Evolutionary conservation across 352 stramenopile species (phyloP).

Genomic region (Elongisporangium undulatum): DNA sequence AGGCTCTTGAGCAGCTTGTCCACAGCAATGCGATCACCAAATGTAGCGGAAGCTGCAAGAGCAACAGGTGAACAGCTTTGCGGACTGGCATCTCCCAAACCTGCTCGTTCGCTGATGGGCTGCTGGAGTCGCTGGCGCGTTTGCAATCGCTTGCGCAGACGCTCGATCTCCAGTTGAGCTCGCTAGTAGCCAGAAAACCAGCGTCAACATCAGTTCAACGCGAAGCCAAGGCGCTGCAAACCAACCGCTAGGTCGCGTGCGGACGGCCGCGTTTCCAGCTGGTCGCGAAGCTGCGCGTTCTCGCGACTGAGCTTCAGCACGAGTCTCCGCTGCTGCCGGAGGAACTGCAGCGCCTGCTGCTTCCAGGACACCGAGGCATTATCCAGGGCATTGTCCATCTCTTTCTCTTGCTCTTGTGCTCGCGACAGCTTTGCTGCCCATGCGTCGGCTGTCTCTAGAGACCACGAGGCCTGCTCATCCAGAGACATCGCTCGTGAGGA

Average conservation of each 20-base stretch:
- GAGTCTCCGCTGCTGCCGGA: constrained; percentile 17
- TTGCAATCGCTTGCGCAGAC: constrained; percentile 10
- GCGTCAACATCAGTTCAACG: not conserved
- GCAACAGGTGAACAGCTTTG: not conserved
- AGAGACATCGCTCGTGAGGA: not conserved
- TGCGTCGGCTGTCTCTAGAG: not conserved
- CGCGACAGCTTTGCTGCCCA: not conserved
- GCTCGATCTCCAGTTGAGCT: constrained; percentile 20
- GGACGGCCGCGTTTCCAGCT: constrained; percentile 20
- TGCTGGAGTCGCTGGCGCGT: not conserved
- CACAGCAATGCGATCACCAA: not conserved
- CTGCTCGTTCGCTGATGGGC: not conserved
- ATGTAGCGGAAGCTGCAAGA: not conserved
- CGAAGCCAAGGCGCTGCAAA: not conserved
- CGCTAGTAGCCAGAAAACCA: constrained; percentile 9
- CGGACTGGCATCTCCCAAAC: not conserved
- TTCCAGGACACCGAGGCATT: not conserved
- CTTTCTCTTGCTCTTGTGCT: not conserved
- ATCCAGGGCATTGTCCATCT: not conserved
- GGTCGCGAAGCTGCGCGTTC: constrained; percentile 25
- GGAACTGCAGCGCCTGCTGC: constrained; percentile 12
- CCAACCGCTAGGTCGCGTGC: constrained; percentile 18
- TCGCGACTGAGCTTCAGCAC: constrained; percentile 18
- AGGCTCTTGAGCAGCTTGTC: not conserved
- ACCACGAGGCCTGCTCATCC: not conserved